Evolutionary conservation across 768 basidiomycete species (phyloP).

Genomic region (Suillus weaverae): DNA sequence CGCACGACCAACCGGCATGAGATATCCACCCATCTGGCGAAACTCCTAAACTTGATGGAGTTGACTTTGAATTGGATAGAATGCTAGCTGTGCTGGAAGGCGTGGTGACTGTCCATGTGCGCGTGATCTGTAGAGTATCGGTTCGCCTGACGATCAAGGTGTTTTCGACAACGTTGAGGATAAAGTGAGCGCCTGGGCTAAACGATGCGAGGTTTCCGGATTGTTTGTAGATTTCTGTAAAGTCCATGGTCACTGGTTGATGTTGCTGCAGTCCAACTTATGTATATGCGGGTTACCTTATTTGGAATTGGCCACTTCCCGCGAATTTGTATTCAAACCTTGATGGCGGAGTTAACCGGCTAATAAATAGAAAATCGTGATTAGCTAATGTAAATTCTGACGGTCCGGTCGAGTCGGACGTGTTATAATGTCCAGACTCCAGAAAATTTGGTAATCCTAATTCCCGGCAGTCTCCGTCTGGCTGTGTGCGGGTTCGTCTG

Average conservation of each 20-base stretch:
- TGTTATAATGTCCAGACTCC: too few relatives aligned
- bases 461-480: too few relatives aligned
- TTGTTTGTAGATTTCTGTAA: slow-evolving; percentile 83
- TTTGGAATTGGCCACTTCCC: not conserved
- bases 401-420: too few relatives aligned
- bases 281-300: not conserved
- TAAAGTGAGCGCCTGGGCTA: slow-evolving; percentile 85
- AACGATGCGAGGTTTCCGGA: slow-evolving; percentile 70
- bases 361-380: too few relatives aligned
- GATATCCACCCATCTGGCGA: slow-evolving; percentile 52
- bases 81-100: slow-evolving; percentile 51
- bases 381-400: too few relatives aligned
- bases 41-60: slow-evolving; percentile 23
- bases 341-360: too few relatives aligned
- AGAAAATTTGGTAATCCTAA: too few relatives aligned
- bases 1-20: slow-evolving; percentile 82
- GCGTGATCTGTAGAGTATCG: slow-evolving; percentile 78
- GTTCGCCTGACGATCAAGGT: slow-evolving; percentile 82
- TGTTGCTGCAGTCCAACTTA: not conserved
- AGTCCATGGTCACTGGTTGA: slow-evolving; percentile 57
- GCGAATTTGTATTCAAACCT: too few relatives aligned
- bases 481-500: too few relatives aligned
- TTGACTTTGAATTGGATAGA: slow-evolving; percentile 35
- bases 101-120: slow-evolving; percentile 72
- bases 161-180: slow-evolving; percentile 78